Base-by-base conservation (phyloP, 257 asterid genomes). In the Jasminum sambac region DNA sequence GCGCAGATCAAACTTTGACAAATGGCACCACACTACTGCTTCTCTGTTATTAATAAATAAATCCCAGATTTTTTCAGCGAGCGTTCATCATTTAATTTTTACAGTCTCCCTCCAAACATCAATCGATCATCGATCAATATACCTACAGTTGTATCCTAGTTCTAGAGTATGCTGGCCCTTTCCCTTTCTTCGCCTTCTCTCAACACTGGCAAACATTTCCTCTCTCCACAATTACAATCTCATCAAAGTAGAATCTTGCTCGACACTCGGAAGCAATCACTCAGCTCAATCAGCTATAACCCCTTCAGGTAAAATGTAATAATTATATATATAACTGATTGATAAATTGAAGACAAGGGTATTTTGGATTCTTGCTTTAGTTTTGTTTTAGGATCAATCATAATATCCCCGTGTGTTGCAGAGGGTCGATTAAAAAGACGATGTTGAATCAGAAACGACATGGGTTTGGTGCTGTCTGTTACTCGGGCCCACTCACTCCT, bases 401-500 rank as follows among this genome's bases (percentile, higher is more conserved):
- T 30, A 30, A 72, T 37, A 34, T 24, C 40, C 2, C 23, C 17
- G 12, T 63, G 60, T 57, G 66, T 66, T 79, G 76, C 88, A 89
- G 95, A 64, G 82, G n/a, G 67, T 30, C 77, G 24, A 43, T 8
- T 46, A 72, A 60, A 63, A 70, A 72, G 62, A 55, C 55, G 67
- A 60, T 67, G 77, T 80, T 73, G 79, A 76, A 50, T 66, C 78
- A 71, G 78, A 84, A 66, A 64, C 59, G 81, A 61, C 70, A 67
- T 46, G 78, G 87, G 36, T 78, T 57, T 52, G 87, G 87, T 23
- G 85, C 85, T 5, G 91, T 89, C 75, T 89, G 96, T 76, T 82
- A 77, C 58, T 72, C 92, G 44, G 82, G 83, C 37, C 85, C 90
- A 69, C 79, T 94, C 46, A 25, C 88, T 42, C 83, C 91, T 58